Conservation (phyloP, 1,139 yeast species). For the Pichia sp. region DNA sequence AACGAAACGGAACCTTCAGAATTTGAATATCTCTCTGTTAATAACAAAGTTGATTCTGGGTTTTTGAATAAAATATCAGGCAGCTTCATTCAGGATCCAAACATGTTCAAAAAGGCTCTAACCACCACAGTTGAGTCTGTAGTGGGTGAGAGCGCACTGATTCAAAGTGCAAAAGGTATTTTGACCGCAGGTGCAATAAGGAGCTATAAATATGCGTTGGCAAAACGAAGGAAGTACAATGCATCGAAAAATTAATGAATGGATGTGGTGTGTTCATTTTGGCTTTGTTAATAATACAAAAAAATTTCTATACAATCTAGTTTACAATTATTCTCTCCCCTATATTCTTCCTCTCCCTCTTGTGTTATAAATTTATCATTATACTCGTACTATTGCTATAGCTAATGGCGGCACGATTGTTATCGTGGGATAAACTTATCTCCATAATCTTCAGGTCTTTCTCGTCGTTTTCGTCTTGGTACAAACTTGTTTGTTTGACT, state of each 20-base stretch:
- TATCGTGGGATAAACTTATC: slow-evolving; percentile 17
- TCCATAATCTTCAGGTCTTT: slow-evolving; percentile 8
- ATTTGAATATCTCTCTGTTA: slow-evolving; percentile 24
- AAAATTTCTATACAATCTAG: background rate
- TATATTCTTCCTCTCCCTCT: too few relatives aligned
- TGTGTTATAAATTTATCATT: slow-evolving; percentile 12
- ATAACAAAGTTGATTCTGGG: slow-evolving; percentile 21
- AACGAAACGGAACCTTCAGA: slow-evolving; percentile 19
- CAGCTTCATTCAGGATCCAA: slow-evolving; percentile 21
- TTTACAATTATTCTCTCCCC: background rate
- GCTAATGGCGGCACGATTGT: slow-evolving; percentile 16
- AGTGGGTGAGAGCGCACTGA: slow-evolving; percentile 59
- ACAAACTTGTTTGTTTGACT: slow-evolving; percentile 11
- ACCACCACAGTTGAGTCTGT: slow-evolving; percentile 42
- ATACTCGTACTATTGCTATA: slow-evolving; percentile 18
- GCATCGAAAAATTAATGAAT: background rate
- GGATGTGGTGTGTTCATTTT: too few relatives aligned
- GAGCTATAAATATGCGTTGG: slow-evolving; percentile 69
- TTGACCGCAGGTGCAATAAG: slow-evolving; percentile 78
- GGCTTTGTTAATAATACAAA: too few relatives aligned
- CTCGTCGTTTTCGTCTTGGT: slow-evolving; percentile 10
- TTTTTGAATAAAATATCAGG: slow-evolving; percentile 33
- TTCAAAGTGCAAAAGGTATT: slow-evolving; percentile 77
- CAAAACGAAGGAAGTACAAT: slow-evolving; percentile 43
- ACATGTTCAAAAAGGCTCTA: slow-evolving; percentile 31